Evolutionary conservation across 768 basidiomycete genomes (phyloP).

Genomic region (Tricholoma saponaceum): DNA sequence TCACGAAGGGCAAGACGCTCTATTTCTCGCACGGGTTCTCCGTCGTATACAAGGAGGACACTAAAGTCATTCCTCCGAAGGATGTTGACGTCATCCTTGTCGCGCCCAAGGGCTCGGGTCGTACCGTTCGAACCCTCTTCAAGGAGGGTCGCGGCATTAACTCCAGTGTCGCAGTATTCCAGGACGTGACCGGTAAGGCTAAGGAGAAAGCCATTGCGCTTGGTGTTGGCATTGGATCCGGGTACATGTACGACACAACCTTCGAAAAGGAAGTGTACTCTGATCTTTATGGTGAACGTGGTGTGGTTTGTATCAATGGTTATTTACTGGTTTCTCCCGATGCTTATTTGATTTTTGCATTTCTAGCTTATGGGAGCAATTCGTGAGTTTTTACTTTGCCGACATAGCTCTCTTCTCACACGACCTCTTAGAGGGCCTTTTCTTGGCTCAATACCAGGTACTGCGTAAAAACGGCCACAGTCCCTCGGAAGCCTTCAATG

Average conservation of each 20-base stretch:
- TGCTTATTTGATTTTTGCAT: conserved; percentile 5
- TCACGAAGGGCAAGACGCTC: conserved; percentile 99
- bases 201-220: conserved; percentile 95
- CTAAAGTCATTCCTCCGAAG: conserved; percentile 83
- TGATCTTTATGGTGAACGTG: conserved; percentile 98
- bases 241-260: conserved; percentile 98
- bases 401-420: not conserved
- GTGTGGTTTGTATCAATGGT: conserved; percentile 68
- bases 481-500: conserved; percentile 99
- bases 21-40: conserved; percentile 99
- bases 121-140: conserved; percentile 99
- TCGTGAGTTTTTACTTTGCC: conserved; percentile 45
- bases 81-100: conserved; percentile 99
- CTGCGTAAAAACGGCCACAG: conserved; percentile 95
- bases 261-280: conserved; percentile 99
- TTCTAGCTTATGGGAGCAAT: conserved; percentile 93
- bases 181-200: conserved; percentile 97
- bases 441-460: conserved; percentile 98
- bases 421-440: conserved; percentile 75
- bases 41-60: conserved; percentile 96
- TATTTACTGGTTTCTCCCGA: conserved; percentile 3
- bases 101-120: conserved; percentile 97
- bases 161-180: conserved; percentile 91
- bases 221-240: conserved; percentile 92
- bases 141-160: conserved; percentile 99